These are phyloP conservation scores for Microdochium bolleyi DNA, from an alignment of 2,329 filamentous ascomycete species.

Conservation along the genomic window DNA sequence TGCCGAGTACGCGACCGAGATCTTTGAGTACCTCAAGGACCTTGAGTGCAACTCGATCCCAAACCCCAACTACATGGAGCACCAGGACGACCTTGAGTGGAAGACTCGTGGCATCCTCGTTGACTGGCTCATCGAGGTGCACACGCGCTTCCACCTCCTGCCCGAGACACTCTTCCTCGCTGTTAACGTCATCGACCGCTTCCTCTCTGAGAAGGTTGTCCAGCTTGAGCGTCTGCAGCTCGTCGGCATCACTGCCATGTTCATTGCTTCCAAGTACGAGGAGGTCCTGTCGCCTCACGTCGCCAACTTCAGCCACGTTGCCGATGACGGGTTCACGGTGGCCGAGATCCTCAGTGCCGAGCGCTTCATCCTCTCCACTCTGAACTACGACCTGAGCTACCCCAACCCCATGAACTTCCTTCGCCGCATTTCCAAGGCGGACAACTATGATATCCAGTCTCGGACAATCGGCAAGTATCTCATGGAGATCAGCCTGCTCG, in stretches of 20 bases:
- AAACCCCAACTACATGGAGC: conserved; percentile 90
- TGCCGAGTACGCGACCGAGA: conserved; percentile 92
- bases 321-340: conserved; percentile 92
- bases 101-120: conserved; percentile 96
- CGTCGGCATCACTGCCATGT: conserved; percentile 97
- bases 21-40: conserved; percentile 90
- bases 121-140: conserved; percentile 97
- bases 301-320: conserved; percentile 92
- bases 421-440: conserved; percentile 95
- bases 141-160: conserved; percentile 90
- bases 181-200: conserved; percentile 97
- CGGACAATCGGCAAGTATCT: conserved; percentile 96
- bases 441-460: conserved; percentile 98
- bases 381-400: conserved; percentile 97
- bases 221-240: conserved; percentile 93
- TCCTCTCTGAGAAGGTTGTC: conserved; percentile 90
- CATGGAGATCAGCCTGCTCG: conserved; percentile 91
- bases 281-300: conserved; percentile 96
- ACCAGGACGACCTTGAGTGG: conserved; percentile 94
- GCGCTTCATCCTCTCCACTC: conserved; percentile 80
- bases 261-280: conserved; percentile 98
- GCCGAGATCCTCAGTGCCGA: conserved; percentile 96
- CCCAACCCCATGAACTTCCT: conserved; percentile 99
- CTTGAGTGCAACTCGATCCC: conserved; percentile 73
- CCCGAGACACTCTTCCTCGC: conserved; percentile 95